A percentile compares a stretch with the other conserved stretches of the same genome.
Conservation (phyloP, 805 yeast genomes). For the Teunomyces pallodes region DNA sequence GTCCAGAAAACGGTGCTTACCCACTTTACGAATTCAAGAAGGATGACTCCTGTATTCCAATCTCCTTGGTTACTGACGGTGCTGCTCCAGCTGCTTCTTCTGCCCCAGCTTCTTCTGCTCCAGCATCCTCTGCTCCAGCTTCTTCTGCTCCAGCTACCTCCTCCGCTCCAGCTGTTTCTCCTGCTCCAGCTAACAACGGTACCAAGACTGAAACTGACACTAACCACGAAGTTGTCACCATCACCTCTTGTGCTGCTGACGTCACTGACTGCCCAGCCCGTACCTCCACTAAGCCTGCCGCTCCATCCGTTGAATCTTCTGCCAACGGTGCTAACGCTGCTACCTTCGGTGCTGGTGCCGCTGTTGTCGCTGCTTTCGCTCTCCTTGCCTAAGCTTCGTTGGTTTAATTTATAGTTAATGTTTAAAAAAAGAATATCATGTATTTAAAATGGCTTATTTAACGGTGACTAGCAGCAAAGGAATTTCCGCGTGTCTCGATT, state of each 20-base stretch:
- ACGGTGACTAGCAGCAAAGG: no score
- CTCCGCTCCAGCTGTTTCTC: slow-evolving; percentile 6
- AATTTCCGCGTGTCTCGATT: no score
- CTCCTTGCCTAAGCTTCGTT: slow-evolving; percentile 9
- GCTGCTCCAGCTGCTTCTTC: slow-evolving; percentile 22
- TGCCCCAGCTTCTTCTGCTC: slow-evolving; percentile 14
- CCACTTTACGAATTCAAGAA: slow-evolving; percentile 10
- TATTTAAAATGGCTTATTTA: background rate
- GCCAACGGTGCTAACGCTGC: slow-evolving; percentile 14
- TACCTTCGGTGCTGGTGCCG: slow-evolving; percentile 14
- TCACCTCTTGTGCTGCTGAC: slow-evolving; percentile 26
- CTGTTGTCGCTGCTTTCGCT: slow-evolving; percentile 12
- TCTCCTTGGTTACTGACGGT: slow-evolving; percentile 18
- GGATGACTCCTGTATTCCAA: slow-evolving; percentile 17
- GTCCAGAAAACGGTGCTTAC: slow-evolving; percentile 18
- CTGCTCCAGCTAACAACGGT: slow-evolving; percentile 10
- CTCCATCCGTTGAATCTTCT: slow-evolving; percentile 25
- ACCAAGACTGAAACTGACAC: slow-evolving; percentile 17
- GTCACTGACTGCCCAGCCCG: slow-evolving; percentile 24
- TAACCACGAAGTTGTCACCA: slow-evolving; percentile 24
- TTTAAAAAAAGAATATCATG: background rate
- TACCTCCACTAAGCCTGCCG: slow-evolving; percentile 17
- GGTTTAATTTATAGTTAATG: background rate
- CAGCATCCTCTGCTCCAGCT: slow-evolving; percentile 12
- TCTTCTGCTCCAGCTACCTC: slow-evolving; percentile 5